Evolutionary conservation across 2,329 filamentous ascomycete genomes (phyloP).

Genomic region (Aspergillus caelatus): DNA sequence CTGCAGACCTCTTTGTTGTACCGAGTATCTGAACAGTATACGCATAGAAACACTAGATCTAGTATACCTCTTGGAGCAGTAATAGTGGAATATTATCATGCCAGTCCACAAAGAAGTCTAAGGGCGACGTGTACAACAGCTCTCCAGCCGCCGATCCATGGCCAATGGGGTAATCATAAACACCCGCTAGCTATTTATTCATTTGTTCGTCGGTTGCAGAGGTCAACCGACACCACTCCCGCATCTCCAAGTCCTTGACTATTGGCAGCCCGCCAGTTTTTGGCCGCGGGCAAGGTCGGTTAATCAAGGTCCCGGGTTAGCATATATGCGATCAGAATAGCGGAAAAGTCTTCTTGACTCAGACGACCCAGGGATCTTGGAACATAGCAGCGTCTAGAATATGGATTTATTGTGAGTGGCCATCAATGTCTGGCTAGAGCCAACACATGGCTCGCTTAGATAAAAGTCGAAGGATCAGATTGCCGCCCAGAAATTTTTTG

Average conservation of each 20-base stretch:
- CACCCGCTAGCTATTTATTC: no score
- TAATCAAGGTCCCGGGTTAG: conserved; percentile 14
- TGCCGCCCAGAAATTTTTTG: not conserved
- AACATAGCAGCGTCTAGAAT: not conserved
- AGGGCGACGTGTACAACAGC: no score
- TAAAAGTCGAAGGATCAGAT: not conserved
- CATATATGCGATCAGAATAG: conserved; percentile 18
- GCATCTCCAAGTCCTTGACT: not conserved
- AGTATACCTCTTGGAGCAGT: no score
- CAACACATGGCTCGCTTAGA: not conserved
- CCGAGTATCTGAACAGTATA: no score
- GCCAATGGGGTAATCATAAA: no score
- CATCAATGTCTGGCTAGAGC: not conserved
- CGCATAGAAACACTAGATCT: no score
- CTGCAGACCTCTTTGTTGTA: no score
- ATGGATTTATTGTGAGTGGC: not conserved
- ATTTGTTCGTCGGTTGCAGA: no score
- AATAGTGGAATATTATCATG: no score
- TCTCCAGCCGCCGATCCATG: no score
- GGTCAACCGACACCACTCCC: no score
- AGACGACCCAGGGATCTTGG: conserved; percentile 7
- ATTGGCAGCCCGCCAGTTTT: conserved; percentile 17
- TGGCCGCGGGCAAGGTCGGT: conserved; percentile 14
- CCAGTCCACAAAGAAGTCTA: no score
- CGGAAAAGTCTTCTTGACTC: conserved; percentile 18